Percentiles rank a stretch among this genome's conserved stretches.
Conservation (phyloP, 78 protist genomes). For the Dictyostelium intermedium region DNA sequence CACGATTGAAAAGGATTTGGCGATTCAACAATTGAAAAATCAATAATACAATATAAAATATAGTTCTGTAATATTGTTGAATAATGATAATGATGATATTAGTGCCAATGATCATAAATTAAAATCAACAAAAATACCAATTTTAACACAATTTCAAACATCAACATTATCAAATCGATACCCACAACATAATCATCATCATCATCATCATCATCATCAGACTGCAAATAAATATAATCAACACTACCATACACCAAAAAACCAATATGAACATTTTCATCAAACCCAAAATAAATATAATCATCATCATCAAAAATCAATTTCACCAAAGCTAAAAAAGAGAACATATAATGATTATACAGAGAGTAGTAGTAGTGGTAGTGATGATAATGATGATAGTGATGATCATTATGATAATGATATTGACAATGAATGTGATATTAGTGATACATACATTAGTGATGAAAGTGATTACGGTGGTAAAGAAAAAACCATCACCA, state of each 20-base stretch:
- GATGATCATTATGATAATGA: neutral
- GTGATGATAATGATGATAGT: neutral
- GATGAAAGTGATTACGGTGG: neutral
- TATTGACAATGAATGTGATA: neutral
- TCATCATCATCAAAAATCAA: neutral
- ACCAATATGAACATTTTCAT: neutral
- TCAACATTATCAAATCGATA: neutral
- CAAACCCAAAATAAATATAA: neutral
- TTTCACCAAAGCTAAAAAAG: neutral
- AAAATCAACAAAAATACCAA: neutral
- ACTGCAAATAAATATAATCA: neutral
- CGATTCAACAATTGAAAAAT: constrained; percentile 6
- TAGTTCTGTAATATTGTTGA: neutral
- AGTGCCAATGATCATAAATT: neutral
- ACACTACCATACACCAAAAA: neutral
- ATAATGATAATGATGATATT: neutral
- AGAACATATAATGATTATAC: neutral
- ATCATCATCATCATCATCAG: neutral
- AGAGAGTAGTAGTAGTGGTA: neutral
- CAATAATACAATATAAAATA: neutral
- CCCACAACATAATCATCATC: neutral
- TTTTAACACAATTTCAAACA: neutral
- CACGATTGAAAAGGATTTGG: neutral
- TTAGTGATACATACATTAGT: neutral
- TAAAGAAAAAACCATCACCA: neutral